Base-by-base conservation (phyloP, 2,329 filamentous ascomycete species). In the Cordyceps pruinosa region DNA sequence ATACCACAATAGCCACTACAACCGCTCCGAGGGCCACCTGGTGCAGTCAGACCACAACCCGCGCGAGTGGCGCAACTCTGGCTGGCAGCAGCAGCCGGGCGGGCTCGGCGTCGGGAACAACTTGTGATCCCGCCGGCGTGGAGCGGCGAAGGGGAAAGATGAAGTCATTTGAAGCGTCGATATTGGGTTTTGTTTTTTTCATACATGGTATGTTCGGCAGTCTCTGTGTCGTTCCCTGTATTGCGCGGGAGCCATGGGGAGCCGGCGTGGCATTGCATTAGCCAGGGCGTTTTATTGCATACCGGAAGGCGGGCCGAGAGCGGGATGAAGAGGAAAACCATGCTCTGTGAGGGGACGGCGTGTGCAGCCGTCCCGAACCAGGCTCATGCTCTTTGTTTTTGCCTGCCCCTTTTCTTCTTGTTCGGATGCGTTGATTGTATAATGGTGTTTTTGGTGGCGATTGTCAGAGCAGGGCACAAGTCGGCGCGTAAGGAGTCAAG, bases 51-150 rank as follows among this genome's bases (percentile, higher is more conserved):
- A 76, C 48, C 72, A 73, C 47, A 72, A 67, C 47, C 76, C 77
- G 59, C 76, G 76, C 56, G 79, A 83, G 59, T 84, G 81, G 79
- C 76, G 81, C 34, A 82, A 82, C 65, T 84, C 81, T 19, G 79
- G 72, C 37, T 82, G 76, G 75, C 75, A 52, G 23, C 51, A 77
- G 48, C 79, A 77, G 59, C 78, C 73, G 61, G 74, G 77, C 23
- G 75, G 76, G 26, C 70, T 77, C 46, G 78, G 81, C 59, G 73
- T 81, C 12, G 78, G 80, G 12, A 71, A 72, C 44, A 74, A 74
- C 57, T 70, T 68, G 63, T 76, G 66, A 72, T 44, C 23, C 30
- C 9, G 2, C 5, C 26, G 25, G 28, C 15, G 19, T 21, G n/a
- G 13, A 25, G 13, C 13, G 25, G 12, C 15, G n/a, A 21, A 35